Base-by-base conservation (phyloP, 148 eudicot species). In the Amaranthus cruentus region DNA sequence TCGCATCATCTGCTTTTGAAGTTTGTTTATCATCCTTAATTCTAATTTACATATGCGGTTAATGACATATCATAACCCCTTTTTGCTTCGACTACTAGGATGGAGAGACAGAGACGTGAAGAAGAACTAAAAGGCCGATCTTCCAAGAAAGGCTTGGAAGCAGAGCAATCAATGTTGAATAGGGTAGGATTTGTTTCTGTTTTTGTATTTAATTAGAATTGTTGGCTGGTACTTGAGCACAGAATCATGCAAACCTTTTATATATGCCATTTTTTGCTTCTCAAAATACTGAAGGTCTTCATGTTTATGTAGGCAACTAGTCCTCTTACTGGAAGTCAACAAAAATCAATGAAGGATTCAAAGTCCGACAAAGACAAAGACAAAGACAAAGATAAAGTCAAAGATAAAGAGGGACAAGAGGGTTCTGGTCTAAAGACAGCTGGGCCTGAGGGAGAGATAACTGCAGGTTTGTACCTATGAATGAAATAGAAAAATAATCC, bases 21-120 rank as follows among this genome's bases (percentile, higher is more conserved):
- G 11, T 13, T 44, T 44, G 38, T 63, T 28, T 6, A 2, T n/a
- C 5, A 15, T 48, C n/a, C 9, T 64, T 64, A 14, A 47, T 51
- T 47, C 65, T 47, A 47, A 18, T 21, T 55, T 10, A 47, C 55
- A 56, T 48, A 28, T 11, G 57, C 15, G 6, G 38, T 28, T 42
- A 57, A 38, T 18, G 9, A 14, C 52, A 10, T 12, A 15, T 12
- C n/a, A 6, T 9, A 12, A 66, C 14, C 9, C 12, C 38, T 66
- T 73, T 6, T 28, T 5, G 4, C 10, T 70, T 65, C 70, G 66
- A 84, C 73, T 83, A 73, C 56, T 83, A 95, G 99, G 84, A 95
- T 95, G 97, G 99, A 95, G 78, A 90, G 97, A 81, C 99, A 95
- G 72, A 82, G 97, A 13, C 93, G 99, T 47, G 99, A 95, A 75